Base-by-base conservation (phyloP, 352 stramenopile species). In the Phytopythium helicoides region DNA sequence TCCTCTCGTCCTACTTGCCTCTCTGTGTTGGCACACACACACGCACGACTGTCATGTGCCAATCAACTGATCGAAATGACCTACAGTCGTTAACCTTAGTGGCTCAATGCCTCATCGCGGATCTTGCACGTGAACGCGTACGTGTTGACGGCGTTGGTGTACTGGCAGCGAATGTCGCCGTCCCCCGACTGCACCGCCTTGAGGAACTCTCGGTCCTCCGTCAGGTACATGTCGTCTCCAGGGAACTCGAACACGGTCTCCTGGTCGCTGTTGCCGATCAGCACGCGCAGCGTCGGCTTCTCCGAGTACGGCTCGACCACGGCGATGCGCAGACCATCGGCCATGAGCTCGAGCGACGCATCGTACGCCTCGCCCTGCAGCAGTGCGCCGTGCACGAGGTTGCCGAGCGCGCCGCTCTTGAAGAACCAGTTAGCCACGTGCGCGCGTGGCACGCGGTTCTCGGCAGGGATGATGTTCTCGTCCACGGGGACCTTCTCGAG, bases 101-200 rank as follows among this genome's bases (percentile, higher is more conserved):
- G 57, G 16, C 42, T 56, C 37, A 74, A 49, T 28, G 65, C 65
- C 37, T 60, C 65, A n/a, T 74, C 56, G 31, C 61, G 61, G 52
- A 74, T 74, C 61, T 74, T 68, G 51, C 65, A 74, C 47, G 61
- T 74, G 33, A 74, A 35, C 38, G 61, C 61, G 58, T 74, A 74
- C 45, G 61, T 68, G 65, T 67, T 67, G 14, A 71, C 54, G 1
- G 57, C 58, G 52, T 65, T 55, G 38, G 59, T 44, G 52, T 71
- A 71, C 25, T 67, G 51, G 44, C 61, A 70, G 28, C 57, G 56
- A 35, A 74, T 68, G 33, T 67, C 54, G 10, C 61, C 54, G 18
- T 74, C 44, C 65, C n/a, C n/a, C n/a, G n/a, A n/a, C n/a, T n/a
- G n/a, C n/a, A n/a, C n/a, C n/a, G n/a, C n/a, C n/a, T n/a, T 64